Evolutionary conservation across 116 monocot species (phyloP), one percentile per base, ranked within the genome.

Genomic region (Phalaenopsis hybrid): DNA sequence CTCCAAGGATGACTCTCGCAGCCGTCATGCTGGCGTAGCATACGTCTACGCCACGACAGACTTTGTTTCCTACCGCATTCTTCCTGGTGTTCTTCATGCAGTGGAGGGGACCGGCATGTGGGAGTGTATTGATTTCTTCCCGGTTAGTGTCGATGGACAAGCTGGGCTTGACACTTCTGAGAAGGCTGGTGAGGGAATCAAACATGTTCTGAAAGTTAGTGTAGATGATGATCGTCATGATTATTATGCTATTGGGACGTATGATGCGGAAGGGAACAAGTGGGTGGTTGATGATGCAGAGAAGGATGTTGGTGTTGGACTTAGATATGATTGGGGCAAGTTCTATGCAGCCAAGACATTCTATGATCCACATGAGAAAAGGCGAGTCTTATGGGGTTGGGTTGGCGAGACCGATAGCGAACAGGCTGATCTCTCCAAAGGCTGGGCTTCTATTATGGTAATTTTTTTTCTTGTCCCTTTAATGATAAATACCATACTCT

Each of bases 321-420:
- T 88, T 70, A 59, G 89, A 76, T 86, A 89, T 81, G 92, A 92
- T 69, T 92, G 81, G 75, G 92, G 92, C 0, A 87, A 86, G 57
- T 92, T 87, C 37, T 92, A 92, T 44, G 92, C 92, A 11, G 82
- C 89, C 12, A 92, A 92, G 86, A 89, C 89, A 21, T 92, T 92
- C 67, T 92, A 81, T 74, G 92, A 89, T 25, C 67, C 81, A 43
- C 70, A 74, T 8, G 85, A 87, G 72, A 18, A 73, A 11, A 44
- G 91, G 61, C 23, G 91, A 57, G 74, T 91, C 2, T 21, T 91
- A 17, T 91, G 91, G 91, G 88, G 88, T 0, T 91, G 88, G 88
- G 81, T 85, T 44, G 83, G 86, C 20, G 91, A 90, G 75, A 83
- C 86, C 0, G 90, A 90, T 57, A 90, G 86, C 57, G 86, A 88